These are phyloP conservation scores for Paecilomyces formosus DNA, from an alignment of 2,329 filamentous ascomycete species.

Conservation along the genomic window DNA sequence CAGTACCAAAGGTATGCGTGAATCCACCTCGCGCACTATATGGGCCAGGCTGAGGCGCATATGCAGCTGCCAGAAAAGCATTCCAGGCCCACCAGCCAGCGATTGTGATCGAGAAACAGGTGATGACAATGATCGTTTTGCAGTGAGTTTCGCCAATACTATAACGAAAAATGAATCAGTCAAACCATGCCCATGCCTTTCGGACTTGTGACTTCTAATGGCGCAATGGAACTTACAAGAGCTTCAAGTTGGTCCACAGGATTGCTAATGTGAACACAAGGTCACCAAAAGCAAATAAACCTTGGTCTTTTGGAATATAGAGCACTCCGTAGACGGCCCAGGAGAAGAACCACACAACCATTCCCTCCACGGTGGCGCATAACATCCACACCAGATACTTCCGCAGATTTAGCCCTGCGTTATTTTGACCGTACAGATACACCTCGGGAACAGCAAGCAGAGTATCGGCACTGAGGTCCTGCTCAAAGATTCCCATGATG, in stretches of 20 bases:
- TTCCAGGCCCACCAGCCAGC: neutral
- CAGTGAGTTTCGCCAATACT: constrained; percentile 1
- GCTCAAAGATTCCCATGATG: constrained; percentile 68
- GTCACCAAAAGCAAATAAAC: constrained; percentile 2
- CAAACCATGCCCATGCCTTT: neutral
- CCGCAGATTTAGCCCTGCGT: constrained; percentile 64
- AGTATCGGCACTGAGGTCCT: constrained; percentile 62
- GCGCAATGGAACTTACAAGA: neutral
- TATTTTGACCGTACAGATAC: constrained; percentile 65
- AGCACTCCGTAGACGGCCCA: constrained; percentile 25
- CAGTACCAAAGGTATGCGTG: neutral
- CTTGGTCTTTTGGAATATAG: constrained; percentile 2
- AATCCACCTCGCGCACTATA: constrained; percentile 2
- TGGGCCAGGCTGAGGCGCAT: neutral
- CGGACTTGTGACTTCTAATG: neutral
- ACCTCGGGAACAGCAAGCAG: constrained; percentile 70
- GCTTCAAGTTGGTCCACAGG: neutral
- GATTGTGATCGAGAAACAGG: neutral
- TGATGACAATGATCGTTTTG: constrained; percentile 3
- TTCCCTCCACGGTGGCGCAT: constrained; percentile 62
- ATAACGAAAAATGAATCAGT: neutral
- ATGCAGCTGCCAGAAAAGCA: constrained; percentile 1
- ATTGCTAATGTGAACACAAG: constrained; percentile 1
- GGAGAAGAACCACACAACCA: constrained; percentile 59
- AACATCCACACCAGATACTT: constrained; percentile 71